Conservation (phyloP, 129 eudicot genomes). For the Rutidosis leptorrhynchoides region DNA sequence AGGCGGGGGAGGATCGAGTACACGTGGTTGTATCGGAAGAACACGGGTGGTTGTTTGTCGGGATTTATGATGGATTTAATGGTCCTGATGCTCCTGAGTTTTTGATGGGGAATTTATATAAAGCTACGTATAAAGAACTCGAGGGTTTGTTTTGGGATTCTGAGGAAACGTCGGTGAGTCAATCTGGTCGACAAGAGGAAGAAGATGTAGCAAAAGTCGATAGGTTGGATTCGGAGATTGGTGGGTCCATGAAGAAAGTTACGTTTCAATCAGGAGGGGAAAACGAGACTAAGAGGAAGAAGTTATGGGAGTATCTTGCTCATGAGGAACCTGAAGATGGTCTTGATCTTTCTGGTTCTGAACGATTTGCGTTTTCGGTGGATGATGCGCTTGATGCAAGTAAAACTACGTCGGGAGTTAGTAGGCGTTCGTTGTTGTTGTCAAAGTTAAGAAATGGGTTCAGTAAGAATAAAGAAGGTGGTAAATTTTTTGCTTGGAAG, state of each 20-base stretch:
- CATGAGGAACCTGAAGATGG: constrained; percentile 83
- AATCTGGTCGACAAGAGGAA: constrained; percentile 19
- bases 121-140: constrained; percentile 72
- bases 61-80: constrained; percentile 95
- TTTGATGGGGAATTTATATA: constrained; percentile 82
- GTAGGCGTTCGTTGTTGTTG: constrained; percentile 60
- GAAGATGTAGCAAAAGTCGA: constrained; percentile 10
- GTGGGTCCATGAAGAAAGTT: constrained; percentile 50
- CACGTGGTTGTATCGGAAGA: constrained; percentile 94
- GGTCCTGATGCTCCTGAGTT: constrained; percentile 98
- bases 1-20: constrained; percentile 96
- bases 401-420: constrained; percentile 61
- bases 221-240: not conserved
- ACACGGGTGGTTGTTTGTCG: constrained; percentile 94
- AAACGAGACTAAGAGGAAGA: constrained; percentile 52
- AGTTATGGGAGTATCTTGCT: constrained; percentile 83
- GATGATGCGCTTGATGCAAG: constrained; percentile 76
- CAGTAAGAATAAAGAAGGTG: constrained; percentile 51
- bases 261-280: constrained; percentile 46
- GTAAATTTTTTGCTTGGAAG: constrained; percentile 73
- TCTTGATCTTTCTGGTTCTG: constrained; percentile 92
- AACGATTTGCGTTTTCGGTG: constrained; percentile 88
- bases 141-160: constrained; percentile 93
- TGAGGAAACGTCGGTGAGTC: constrained; percentile 28
- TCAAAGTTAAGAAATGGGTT: constrained; percentile 77